These are phyloP conservation scores for Malassezia slooffiae DNA, from an alignment of 1,284 basidiomycete genomes.

Conservation along the genomic window DNA sequence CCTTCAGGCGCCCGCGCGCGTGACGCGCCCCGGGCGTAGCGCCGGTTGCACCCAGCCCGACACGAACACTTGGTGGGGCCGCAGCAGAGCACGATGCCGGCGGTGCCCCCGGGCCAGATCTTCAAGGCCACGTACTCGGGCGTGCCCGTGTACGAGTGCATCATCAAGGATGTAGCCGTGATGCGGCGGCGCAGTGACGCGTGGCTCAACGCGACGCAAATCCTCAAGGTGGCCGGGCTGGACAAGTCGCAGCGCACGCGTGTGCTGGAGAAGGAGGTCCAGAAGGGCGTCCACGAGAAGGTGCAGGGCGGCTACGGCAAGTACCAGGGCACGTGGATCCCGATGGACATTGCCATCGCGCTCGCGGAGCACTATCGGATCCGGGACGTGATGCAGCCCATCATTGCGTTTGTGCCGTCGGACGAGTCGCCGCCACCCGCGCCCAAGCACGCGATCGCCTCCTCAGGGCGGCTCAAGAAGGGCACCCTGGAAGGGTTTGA, in stretches of 20 bases:
- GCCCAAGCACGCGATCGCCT: slow-evolving; percentile 69
- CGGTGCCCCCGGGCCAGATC: slow-evolving; percentile 15
- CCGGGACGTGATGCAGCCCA: slow-evolving; percentile 73
- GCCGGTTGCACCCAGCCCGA: too few relatives aligned
- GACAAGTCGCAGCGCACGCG: slow-evolving; percentile 97
- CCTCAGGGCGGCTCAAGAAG: slow-evolving; percentile 37
- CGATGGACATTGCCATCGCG: slow-evolving; percentile 74
- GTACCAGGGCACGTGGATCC: slow-evolving; percentile 99
- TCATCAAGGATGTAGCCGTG: slow-evolving; percentile 57
- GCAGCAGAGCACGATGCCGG: slow-evolving; percentile 9
- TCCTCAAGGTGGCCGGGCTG: slow-evolving; percentile 96
- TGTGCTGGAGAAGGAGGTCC: slow-evolving; percentile 92
- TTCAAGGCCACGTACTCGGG: slow-evolving; percentile 48
- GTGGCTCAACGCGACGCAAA: slow-evolving; percentile 95
- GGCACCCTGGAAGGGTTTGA: slow-evolving; percentile 27
- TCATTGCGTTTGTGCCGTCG: slow-evolving; percentile 85
- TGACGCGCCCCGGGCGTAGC: too few relatives aligned
- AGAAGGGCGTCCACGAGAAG: slow-evolving; percentile 98
- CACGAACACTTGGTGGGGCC: too few relatives aligned
- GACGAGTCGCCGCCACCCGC: slow-evolving; percentile 82
- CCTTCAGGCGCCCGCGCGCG: too few relatives aligned
- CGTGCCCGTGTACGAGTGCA: slow-evolving; percentile 49
- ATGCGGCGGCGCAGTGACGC: slow-evolving; percentile 92
- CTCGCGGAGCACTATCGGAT: slow-evolving; percentile 90
- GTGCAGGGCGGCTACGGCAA: slow-evolving; percentile 99